Conservation (phyloP, 768 basidiomycete species). For the Termitomyces sp. region DNA sequence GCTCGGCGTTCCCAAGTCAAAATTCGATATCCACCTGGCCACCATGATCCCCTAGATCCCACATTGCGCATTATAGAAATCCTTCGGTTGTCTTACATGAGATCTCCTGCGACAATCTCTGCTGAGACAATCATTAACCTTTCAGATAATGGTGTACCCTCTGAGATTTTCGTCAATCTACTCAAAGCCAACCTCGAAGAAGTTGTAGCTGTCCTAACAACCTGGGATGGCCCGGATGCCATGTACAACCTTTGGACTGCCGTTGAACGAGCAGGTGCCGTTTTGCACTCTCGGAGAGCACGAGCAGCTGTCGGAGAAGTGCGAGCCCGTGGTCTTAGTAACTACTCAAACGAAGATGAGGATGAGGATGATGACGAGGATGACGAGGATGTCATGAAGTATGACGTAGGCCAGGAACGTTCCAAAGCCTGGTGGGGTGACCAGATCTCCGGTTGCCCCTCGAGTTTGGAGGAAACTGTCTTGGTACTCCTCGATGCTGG, state of each 20-base stretch:
- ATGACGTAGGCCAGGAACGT: slow-evolving; percentile 25
- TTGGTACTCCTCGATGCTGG: slow-evolving; percentile 57
- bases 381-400: slow-evolving; percentile 31
- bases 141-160: slow-evolving; percentile 58
- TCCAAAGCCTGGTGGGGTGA: slow-evolving; percentile 75
- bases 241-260: slow-evolving; percentile 39
- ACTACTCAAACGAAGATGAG: slow-evolving; percentile 35
- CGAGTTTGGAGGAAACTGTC: slow-evolving; percentile 58
- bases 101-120: slow-evolving; percentile 43
- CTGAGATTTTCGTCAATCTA: slow-evolving; percentile 33
- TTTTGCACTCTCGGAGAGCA: slow-evolving; percentile 29
- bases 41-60: slow-evolving; percentile 27
- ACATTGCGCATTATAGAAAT: slow-evolving; percentile 49
- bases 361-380: slow-evolving; percentile 32
- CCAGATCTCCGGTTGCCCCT: slow-evolving; percentile 57
- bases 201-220: slow-evolving; percentile 34
- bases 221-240: slow-evolving; percentile 41
- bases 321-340: slow-evolving; percentile 40
- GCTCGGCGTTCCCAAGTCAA: slow-evolving; percentile 43
- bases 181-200: slow-evolving; percentile 30
- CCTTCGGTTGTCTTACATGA: slow-evolving; percentile 45
- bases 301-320: slow-evolving; percentile 33
- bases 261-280: slow-evolving; percentile 32
- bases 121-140: slow-evolving; percentile 61
- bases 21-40: slow-evolving; percentile 33